A percentile compares a stretch with the other conserved stretches of the same genome.
Evolutionary conservation across 129 eudicot species (phyloP).

Genomic region (Arctium minus): DNA sequence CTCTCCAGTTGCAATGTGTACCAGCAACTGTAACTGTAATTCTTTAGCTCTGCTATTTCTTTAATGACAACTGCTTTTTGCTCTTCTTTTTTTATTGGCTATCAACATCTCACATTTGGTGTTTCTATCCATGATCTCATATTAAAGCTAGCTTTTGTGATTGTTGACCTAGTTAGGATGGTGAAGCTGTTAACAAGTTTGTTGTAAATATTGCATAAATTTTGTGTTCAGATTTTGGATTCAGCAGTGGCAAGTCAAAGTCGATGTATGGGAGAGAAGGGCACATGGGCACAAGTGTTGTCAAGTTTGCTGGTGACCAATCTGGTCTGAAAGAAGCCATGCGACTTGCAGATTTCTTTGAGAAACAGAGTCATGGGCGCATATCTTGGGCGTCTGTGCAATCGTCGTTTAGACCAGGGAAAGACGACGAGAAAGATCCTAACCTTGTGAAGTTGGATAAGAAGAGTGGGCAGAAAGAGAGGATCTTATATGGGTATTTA

Average conservation of each 20-base stretch:
- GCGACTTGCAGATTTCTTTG: conserved; percentile 66
- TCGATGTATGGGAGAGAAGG: conserved; percentile 85
- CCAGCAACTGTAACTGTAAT: no score
- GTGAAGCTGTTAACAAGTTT: background rate
- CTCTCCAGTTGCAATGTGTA: no score
- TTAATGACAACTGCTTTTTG: no score
- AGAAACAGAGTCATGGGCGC: conserved; percentile 75
- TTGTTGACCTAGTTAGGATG: background rate
- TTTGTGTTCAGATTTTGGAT: conserved; percentile 67
- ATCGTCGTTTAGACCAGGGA: conserved; percentile 31
- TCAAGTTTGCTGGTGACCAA: conserved; percentile 64
- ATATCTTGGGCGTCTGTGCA: conserved; percentile 56
- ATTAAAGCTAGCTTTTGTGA: background rate
- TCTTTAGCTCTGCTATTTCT: background rate
- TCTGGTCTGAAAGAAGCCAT: conserved; percentile 73
- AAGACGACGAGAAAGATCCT: conserved; percentile 69
- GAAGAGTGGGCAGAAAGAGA: conserved; percentile 68
- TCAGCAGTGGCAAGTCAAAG: conserved; percentile 71
- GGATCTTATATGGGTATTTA: conserved; percentile 75
- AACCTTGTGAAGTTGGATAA: conserved; percentile 64
- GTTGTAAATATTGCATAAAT: background rate
- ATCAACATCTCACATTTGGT: background rate
- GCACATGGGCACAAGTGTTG: conserved; percentile 64
- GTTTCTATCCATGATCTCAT: background rate
- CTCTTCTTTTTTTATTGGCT: no score